phyloP scores from a whole-genome alignment of 495 filamentous ascomycete species.

The Neurospora hispaniola region DNA sequence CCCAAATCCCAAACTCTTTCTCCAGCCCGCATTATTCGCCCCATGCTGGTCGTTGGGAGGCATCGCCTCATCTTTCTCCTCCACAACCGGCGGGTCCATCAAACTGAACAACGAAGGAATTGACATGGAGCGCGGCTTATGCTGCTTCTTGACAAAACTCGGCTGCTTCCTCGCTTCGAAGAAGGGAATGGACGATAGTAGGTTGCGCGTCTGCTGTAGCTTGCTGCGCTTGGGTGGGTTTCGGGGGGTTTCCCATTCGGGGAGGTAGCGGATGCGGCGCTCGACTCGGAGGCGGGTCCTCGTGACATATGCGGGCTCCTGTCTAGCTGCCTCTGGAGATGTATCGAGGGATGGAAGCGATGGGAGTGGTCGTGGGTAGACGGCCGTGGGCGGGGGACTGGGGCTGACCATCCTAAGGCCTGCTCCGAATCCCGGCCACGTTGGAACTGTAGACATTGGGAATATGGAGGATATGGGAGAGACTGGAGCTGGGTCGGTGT shows the following conservation, averaged over 20 bases:
- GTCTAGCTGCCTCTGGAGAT: neutral
- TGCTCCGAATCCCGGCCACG: neutral
- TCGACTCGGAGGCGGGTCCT: neutral
- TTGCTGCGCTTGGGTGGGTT: conserved; percentile 23
- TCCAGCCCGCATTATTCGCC: neutral
- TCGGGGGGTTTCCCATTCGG: conserved; percentile 30
- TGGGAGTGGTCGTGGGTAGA: neutral
- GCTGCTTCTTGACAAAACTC: neutral
- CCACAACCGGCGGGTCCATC: neutral
- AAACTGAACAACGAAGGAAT: neutral
- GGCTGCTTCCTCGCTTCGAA: conserved; percentile 2
- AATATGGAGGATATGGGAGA: neutral
- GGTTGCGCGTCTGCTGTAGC: neutral
- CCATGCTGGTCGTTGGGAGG: neutral
- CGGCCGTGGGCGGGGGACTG: neutral
- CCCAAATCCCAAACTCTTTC: neutral
- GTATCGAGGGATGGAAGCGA: neutral
- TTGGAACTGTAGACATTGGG: neutral
- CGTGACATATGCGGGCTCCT: neutral
- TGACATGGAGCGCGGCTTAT: neutral
- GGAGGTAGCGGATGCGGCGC: conserved; percentile 16
- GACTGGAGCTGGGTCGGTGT: neutral
- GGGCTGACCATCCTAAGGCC: neutral
- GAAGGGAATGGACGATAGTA: neutral
- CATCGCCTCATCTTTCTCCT: neutral